phyloP scores from a whole-genome alignment of 805 yeast species.

The Kluyveromyces nonfermentans region DNA sequence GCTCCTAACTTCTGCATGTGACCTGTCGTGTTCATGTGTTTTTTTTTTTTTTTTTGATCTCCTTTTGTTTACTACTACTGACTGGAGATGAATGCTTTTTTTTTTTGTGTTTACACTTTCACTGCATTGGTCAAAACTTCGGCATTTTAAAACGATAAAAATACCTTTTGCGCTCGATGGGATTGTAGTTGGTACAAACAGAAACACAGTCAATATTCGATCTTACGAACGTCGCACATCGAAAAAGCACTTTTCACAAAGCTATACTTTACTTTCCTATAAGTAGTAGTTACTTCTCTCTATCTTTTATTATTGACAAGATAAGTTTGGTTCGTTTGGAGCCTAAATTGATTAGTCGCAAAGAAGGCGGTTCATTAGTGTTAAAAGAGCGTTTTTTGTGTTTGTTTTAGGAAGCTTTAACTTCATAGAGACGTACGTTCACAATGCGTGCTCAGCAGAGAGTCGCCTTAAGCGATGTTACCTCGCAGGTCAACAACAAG shows the following conservation, averaged over 20 bases:
- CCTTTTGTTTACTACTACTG: not conserved
- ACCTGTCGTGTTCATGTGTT: not conserved
- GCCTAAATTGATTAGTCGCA: not conserved
- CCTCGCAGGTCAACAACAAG: conserved; percentile 19
- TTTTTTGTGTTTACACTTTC: conserved; percentile 1
- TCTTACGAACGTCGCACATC: not conserved
- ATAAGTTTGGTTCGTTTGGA: not conserved
- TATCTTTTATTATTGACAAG: not conserved
- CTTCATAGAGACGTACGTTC: not conserved
- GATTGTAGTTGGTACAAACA: not conserved
- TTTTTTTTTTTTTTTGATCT: not conserved
- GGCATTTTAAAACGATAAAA: not conserved
- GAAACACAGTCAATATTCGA: not conserved
- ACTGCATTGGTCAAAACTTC: not conserved
- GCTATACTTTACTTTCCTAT: not conserved
- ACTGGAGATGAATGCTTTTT: not conserved
- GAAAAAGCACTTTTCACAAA: not conserved
- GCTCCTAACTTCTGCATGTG: too few relatives aligned
- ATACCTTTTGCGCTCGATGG: not conserved
- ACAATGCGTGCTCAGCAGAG: conserved; percentile 10
- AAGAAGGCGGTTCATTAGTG: not conserved
- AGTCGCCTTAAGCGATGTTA: conserved; percentile 27
- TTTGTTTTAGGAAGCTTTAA: too few relatives aligned
- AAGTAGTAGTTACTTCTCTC: not conserved
- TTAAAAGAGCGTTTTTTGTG: not conserved